Percentiles rank a stretch among this genome's conserved stretches.
phyloP scores from a whole-genome alignment of 495 filamentous ascomycete species.

The Penicillium cinerascens region DNA sequence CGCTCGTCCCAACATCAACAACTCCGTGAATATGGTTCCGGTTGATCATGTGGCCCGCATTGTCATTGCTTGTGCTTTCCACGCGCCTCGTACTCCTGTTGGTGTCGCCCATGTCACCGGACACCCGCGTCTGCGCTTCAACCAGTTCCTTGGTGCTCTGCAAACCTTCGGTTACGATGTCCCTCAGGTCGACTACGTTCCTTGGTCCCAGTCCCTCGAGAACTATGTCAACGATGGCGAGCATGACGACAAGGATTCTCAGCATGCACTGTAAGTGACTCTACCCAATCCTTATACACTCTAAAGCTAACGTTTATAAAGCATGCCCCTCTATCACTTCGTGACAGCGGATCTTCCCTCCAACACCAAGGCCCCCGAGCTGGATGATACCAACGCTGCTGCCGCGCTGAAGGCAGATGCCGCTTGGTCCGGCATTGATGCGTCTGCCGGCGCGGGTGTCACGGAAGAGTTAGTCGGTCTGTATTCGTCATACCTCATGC shows the following conservation, averaged over 20 bases:
- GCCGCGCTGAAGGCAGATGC: slow-evolving; percentile 59
- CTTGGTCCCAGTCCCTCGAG: slow-evolving; percentile 51
- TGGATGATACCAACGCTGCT: slow-evolving; percentile 72
- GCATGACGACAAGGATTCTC: slow-evolving; percentile 54
- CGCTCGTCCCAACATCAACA: slow-evolving; percentile 70
- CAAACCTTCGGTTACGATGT: slow-evolving; percentile 74
- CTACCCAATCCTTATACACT: background rate
- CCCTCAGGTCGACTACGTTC: slow-evolving; percentile 62
- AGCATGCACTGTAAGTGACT: slow-evolving; percentile 58
- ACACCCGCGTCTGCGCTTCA: slow-evolving; percentile 76
- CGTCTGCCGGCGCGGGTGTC: slow-evolving; percentile 59
- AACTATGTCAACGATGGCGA: slow-evolving; percentile 60
- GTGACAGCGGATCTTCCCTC: slow-evolving; percentile 74
- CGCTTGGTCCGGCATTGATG: slow-evolving; percentile 61
- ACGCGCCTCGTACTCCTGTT: slow-evolving; percentile 49
- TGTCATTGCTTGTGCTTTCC: slow-evolving; percentile 68
- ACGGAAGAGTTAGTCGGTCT: slow-evolving; percentile 65
- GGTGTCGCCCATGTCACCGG: slow-evolving; percentile 75
- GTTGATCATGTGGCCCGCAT: slow-evolving; percentile 79
- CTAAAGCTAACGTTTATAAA: background rate
- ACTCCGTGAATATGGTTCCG: slow-evolving; percentile 89
- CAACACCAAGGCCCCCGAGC: slow-evolving; percentile 72
- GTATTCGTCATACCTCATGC: slow-evolving; percentile 70
- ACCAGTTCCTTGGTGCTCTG: slow-evolving; percentile 68
- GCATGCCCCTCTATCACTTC: slow-evolving; percentile 86